phyloP scores from a whole-genome alignment of 2,329 filamentous ascomycete species.

The Aspergillus ustus region DNA sequence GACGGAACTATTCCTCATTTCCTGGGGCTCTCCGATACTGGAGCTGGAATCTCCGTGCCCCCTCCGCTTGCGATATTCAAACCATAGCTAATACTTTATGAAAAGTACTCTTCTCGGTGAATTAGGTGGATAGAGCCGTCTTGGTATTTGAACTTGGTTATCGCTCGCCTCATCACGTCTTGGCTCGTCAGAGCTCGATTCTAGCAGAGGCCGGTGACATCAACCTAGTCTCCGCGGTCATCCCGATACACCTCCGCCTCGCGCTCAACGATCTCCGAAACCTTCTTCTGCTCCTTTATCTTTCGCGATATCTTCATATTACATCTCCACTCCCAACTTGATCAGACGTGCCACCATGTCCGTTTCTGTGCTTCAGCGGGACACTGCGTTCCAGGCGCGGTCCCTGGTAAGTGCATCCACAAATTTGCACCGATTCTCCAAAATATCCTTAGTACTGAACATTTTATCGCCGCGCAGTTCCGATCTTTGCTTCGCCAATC shows the following conservation, averaged over 20 bases:
- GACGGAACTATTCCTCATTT: background rate
- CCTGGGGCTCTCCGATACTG: background rate
- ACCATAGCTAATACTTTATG: conserved; percentile 1
- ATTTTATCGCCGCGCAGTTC: conserved; percentile 64
- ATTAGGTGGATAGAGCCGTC: background rate
- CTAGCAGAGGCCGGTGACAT: background rate
- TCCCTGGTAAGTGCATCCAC: conserved; percentile 46
- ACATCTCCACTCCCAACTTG: conserved; percentile 14
- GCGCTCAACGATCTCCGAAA: background rate
- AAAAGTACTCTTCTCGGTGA: conserved; percentile 1
- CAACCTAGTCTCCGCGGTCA: background rate
- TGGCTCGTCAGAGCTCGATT: background rate
- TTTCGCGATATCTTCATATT: background rate
- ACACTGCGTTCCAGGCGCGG: conserved; percentile 53
- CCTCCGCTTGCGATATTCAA: conserved; percentile 16
- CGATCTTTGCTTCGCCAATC: conserved; percentile 88
- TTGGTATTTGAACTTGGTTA: background rate
- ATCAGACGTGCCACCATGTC: conserved; percentile 42
- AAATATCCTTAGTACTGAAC: background rate
- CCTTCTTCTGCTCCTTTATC: background rate
- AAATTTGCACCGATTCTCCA: background rate
- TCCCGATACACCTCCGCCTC: conserved; percentile 1
- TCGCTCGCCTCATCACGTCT: background rate
- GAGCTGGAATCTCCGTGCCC: conserved; percentile 18
- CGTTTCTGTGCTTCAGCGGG: conserved; percentile 45